These are phyloP conservation scores for Alternaria atra DNA, from an alignment of 2,329 filamentous ascomycete species.

Conservation along the genomic window DNA sequence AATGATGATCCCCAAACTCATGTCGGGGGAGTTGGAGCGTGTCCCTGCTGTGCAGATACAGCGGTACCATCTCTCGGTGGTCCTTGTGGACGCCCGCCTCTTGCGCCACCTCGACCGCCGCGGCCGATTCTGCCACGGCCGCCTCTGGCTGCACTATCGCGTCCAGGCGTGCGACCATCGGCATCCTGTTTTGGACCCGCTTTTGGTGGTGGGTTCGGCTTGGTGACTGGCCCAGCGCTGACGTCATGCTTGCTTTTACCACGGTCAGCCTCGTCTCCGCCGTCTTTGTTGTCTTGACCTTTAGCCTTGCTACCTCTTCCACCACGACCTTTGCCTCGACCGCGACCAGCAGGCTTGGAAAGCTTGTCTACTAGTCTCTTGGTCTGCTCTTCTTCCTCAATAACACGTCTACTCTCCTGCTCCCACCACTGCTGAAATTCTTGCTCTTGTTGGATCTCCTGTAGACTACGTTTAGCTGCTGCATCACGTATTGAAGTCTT, in stretches of 20 bases:
- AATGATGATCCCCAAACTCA: not conserved
- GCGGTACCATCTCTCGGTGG: slow-evolving; percentile 18
- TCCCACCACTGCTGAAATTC: slow-evolving; percentile 98
- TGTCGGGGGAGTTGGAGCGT: not conserved
- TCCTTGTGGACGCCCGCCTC: slow-evolving; percentile 33
- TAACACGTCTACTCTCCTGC: slow-evolving; percentile 77
- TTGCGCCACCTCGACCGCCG: slow-evolving; percentile 33
- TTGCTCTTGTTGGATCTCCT: slow-evolving; percentile 97
- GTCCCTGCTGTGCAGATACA: not conserved
- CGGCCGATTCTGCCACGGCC: slow-evolving; percentile 31
- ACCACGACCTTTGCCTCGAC: slow-evolving; percentile 39
- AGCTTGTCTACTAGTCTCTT: slow-evolving; percentile 46
- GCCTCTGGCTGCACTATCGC: slow-evolving; percentile 19
- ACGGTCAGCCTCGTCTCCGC: slow-evolving; percentile 18
- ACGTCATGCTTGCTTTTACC: slow-evolving; percentile 29
- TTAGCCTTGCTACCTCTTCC: slow-evolving; percentile 19
- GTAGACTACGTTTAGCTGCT: slow-evolving; percentile 83
- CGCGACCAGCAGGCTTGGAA: slow-evolving; percentile 30
- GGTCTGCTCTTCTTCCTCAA: slow-evolving; percentile 64
- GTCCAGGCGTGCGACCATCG: slow-evolving; percentile 14
- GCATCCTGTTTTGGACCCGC: slow-evolving; percentile 15
- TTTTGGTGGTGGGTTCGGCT: slow-evolving; percentile 14
- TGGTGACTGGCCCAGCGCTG: slow-evolving; percentile 1
- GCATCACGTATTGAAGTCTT: slow-evolving; percentile 85
- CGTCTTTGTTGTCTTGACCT: slow-evolving; percentile 39